A percentile compares a stretch with the other conserved stretches of the same genome.
These are phyloP conservation scores for Oemleria cerasiformis DNA, from an alignment of 306 rosid genomes.

Conservation along the genomic window DNA sequence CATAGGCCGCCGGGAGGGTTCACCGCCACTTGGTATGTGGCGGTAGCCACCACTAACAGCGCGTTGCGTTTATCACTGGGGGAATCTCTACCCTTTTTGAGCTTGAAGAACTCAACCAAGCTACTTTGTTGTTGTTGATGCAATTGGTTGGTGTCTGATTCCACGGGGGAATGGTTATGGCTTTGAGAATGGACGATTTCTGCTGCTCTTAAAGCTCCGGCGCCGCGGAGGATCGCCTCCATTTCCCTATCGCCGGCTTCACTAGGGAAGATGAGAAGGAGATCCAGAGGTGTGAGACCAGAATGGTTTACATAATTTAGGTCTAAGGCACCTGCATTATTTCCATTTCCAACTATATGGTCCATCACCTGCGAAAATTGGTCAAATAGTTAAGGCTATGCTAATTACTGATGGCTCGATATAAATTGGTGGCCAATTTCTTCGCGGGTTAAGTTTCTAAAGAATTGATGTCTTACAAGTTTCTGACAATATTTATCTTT, in stretches of 20 bases:
- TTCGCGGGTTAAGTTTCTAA: no score
- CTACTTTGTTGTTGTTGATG: no score
- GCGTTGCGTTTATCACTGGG: constrained; percentile 8
- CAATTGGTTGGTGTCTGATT: no score
- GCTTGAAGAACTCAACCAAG: no score
- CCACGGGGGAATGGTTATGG: background rate
- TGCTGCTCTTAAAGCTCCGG: background rate
- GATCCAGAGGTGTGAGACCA: background rate
- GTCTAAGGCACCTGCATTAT: background rate
- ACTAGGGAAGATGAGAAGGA: background rate
- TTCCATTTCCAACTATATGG: background rate
- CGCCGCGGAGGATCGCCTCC: background rate
- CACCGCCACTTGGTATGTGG: constrained; percentile 19
- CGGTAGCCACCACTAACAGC: constrained; percentile 22
- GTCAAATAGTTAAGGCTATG: no score
- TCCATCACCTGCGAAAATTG: background rate
- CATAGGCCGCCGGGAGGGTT: background rate
- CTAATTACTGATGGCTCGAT: background rate
- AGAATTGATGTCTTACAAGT: no score
- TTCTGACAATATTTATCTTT: no score
- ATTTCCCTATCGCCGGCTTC: constrained; percentile 1
- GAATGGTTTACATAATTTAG: background rate
- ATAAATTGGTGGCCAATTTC: no score
- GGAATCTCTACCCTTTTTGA: constrained; percentile 30
- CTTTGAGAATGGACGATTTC: background rate